phyloP scores from a whole-genome alignment of 257 asterid species.

The Mentha longifolia region DNA sequence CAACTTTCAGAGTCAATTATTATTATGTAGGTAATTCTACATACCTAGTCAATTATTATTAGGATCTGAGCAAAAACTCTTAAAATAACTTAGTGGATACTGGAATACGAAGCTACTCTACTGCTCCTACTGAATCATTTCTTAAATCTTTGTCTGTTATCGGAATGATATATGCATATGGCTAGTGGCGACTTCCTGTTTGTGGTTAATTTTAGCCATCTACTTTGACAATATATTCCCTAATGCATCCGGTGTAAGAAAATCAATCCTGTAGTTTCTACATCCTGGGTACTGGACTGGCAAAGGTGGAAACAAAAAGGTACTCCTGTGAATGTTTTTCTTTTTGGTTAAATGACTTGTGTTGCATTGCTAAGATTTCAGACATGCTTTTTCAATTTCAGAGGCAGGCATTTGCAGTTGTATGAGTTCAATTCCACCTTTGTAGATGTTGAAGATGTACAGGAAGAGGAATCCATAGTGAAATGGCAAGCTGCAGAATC shows the following conservation, averaged over 20 bases:
- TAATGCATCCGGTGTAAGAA: constrained; percentile 86
- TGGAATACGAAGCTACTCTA: constrained; percentile 11
- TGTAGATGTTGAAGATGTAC: constrained; percentile 86
- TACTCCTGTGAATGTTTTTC: constrained; percentile 33
- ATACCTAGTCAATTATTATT: constrained; percentile 26
- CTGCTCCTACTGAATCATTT: constrained; percentile 20
- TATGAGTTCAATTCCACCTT: constrained; percentile 51
- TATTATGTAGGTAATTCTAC: neutral
- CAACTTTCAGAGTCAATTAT: no score
- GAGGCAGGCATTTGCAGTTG: constrained; percentile 90
- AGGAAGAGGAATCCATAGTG: constrained; percentile 82
- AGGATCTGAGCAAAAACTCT: neutral
- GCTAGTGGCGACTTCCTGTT: constrained; percentile 64
- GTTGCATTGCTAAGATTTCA: constrained; percentile 29
- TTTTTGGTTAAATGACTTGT: constrained; percentile 17
- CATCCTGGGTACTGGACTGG: constrained; percentile 95
- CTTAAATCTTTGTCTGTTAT: constrained; percentile 29
- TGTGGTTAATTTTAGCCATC: constrained; percentile 84
- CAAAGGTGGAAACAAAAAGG: constrained; percentile 87
- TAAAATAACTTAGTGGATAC: constrained; percentile 16
- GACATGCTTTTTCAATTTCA: constrained; percentile 39
- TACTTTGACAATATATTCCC: constrained; percentile 89
- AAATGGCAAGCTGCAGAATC: constrained; percentile 70
- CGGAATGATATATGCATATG: constrained; percentile 79
- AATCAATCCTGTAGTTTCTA: constrained; percentile 70